Conservation (phyloP, 495 filamentous ascomycete species). For the Jackrogersella multiformis region DNA sequence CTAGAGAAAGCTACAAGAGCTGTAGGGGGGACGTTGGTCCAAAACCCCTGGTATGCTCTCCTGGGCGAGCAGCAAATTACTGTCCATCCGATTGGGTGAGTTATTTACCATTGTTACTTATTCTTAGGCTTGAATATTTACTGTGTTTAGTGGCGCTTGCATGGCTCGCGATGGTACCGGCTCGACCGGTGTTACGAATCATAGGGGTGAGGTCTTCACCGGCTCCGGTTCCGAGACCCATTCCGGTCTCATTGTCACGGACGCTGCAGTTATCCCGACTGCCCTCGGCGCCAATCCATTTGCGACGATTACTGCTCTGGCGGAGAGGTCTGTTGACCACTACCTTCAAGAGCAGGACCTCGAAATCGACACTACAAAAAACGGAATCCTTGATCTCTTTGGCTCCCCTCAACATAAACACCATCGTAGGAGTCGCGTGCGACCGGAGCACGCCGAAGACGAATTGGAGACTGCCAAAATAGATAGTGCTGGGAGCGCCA, state of each 20-base stretch:
- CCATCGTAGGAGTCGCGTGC: slow-evolving; percentile 14
- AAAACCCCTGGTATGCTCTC: slow-evolving; percentile 64
- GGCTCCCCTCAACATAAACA: slow-evolving; percentile 51
- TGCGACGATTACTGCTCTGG: slow-evolving; percentile 73
- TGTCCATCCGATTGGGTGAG: slow-evolving; percentile 72
- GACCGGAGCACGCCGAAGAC: slow-evolving; percentile 35
- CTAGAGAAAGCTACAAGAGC: slow-evolving; percentile 62
- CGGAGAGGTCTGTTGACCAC: slow-evolving; percentile 67
- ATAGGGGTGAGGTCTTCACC: slow-evolving; percentile 67
- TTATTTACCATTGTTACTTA: slow-evolving; percentile 10
- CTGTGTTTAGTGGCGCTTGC: slow-evolving; percentile 59
- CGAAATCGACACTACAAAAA: slow-evolving; percentile 60
- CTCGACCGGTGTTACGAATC: slow-evolving; percentile 68
- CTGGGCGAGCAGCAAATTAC: slow-evolving; percentile 67
- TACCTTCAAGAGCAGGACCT: slow-evolving; percentile 54
- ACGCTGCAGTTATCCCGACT: slow-evolving; percentile 70
- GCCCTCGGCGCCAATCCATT: slow-evolving; percentile 75
- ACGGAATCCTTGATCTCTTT: slow-evolving; percentile 59
- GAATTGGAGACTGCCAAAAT: slow-evolving; percentile 45
- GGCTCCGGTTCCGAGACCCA: slow-evolving; percentile 62
- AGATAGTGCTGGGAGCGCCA: slow-evolving; percentile 50
- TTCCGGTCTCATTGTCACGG: slow-evolving; percentile 68
- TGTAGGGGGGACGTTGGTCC: slow-evolving; percentile 66
- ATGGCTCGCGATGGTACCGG: slow-evolving; percentile 69
- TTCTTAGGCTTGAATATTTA: slow-evolving; percentile 11